phyloP scores from a whole-genome alignment of 495 filamentous ascomycete species.

The Astrothelium macrocarpum region DNA sequence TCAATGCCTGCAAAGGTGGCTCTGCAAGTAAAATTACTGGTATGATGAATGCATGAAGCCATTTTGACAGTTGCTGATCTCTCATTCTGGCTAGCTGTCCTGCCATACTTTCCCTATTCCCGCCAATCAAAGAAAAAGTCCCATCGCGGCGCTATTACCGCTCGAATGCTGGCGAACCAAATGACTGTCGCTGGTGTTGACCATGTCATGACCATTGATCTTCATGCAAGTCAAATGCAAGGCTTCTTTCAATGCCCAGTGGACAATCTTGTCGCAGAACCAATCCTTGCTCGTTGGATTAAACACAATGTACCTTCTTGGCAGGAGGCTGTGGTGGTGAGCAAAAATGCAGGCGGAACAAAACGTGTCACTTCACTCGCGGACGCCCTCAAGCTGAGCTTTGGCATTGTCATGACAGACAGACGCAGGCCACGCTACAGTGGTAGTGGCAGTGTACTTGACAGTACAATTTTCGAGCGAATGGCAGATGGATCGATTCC shows the following conservation, averaged over 20 bases:
- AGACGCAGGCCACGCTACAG: constrained; percentile 49
- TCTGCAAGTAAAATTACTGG: constrained; percentile 96
- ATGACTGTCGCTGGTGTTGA: constrained; percentile 87
- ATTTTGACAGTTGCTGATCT: constrained; percentile 6
- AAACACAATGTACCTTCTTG: constrained; percentile 75
- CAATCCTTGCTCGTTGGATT: constrained; percentile 93
- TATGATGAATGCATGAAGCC: constrained; percentile 33
- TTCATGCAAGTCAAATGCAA: constrained; percentile 91
- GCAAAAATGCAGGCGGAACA: constrained; percentile 94
- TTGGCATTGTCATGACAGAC: constrained; percentile 93
- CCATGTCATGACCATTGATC: constrained; percentile 93
- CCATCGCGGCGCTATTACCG: constrained; percentile 91
- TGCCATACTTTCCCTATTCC: constrained; percentile 98
- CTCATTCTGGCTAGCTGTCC: constrained; percentile 55
- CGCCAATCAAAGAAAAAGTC: constrained; percentile 99
- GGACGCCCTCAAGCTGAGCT: constrained; percentile 92
- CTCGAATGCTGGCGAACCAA: constrained; percentile 92
- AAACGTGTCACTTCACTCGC: constrained; percentile 96
- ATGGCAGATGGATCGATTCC: constrained; percentile 30
- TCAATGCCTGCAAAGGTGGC: constrained; percentile 94
- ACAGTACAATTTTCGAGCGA: constrained; percentile 47
- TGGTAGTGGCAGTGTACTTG: constrained; percentile 49
- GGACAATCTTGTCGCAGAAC: constrained; percentile 94
- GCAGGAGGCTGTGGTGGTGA: constrained; percentile 89
- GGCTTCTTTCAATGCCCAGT: constrained; percentile 98